Percentiles rank a stretch among this genome's conserved stretches.
Evolutionary conservation across 306 rosid genomes (phyloP).

Genomic region (Lathyrus aphaca): DNA sequence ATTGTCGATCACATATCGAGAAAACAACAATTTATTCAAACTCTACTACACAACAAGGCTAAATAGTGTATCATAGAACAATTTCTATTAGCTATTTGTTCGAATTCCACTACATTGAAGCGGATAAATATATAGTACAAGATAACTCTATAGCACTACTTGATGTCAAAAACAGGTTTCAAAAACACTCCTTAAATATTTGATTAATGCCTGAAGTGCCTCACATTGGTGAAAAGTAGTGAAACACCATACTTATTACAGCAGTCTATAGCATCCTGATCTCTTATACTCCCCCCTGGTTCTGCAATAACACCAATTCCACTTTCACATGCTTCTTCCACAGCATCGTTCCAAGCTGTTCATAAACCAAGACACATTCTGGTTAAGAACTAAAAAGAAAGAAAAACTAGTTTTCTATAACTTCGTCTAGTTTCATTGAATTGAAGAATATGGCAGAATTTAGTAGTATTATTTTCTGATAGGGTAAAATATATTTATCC

Average conservation of each 20-base stretch:
- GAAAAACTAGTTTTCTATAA: neutral
- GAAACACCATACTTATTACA: constrained; percentile 87
- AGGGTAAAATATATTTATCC: too few relatives aligned
- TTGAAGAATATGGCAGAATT: too few relatives aligned
- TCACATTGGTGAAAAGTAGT: constrained; percentile 74
- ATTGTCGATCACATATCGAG: neutral
- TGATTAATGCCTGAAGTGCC: constrained; percentile 87
- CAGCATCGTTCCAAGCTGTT: constrained; percentile 97
- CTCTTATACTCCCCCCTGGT: constrained; percentile 92
- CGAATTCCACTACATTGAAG: neutral
- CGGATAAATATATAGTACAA: too few relatives aligned
- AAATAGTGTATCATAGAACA: neutral
- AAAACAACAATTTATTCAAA: neutral
- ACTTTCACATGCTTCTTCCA: constrained; percentile 89
- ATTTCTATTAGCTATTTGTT: neutral
- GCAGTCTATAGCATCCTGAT: constrained; percentile 81
- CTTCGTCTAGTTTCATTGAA: too few relatives aligned
- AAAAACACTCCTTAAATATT: constrained; percentile 3
- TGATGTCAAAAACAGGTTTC: constrained; percentile 5
- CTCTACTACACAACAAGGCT: neutral
- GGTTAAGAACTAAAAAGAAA: neutral
- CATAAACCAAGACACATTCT: constrained; percentile 26
- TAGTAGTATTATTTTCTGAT: too few relatives aligned
- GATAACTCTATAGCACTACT: neutral
- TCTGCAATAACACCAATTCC: constrained; percentile 77